A percentile compares a stretch with the other conserved stretches of the same genome.
phyloP scores from a whole-genome alignment of 2,329 filamentous ascomycete genomes.

The Colletotrichum lupini region DNA sequence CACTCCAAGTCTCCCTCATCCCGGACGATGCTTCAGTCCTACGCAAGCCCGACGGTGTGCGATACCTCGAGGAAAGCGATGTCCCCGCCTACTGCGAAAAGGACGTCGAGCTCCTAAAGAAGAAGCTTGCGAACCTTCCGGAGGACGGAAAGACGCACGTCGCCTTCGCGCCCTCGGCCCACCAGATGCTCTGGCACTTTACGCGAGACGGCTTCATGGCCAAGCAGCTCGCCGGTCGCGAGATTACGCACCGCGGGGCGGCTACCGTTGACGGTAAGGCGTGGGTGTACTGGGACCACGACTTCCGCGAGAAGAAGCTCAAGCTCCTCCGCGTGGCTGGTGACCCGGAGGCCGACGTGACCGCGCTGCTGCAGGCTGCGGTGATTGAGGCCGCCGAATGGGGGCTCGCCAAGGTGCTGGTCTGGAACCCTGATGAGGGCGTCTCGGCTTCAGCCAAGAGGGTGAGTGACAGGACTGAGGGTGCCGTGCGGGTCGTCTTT shows the following conservation, averaged over 20 bases:
- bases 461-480: constrained; percentile 52
- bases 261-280: constrained; percentile 40
- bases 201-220: constrained; percentile 43
- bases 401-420: constrained; percentile 46
- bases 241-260: constrained; percentile 38
- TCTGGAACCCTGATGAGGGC: constrained; percentile 50
- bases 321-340: constrained; percentile 43
- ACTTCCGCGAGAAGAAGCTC: constrained; percentile 45
- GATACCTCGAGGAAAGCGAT: constrained; percentile 40
- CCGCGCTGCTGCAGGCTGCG: constrained; percentile 46
- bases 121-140: constrained; percentile 15
- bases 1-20: constrained; percentile 46
- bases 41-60: constrained; percentile 35
- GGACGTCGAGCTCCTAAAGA: constrained; percentile 42
- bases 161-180: constrained; percentile 46
- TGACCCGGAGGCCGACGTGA: constrained; percentile 40
- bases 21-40: constrained; percentile 38
- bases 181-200: constrained; percentile 47
- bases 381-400: constrained; percentile 45
- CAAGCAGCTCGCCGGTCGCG: constrained; percentile 37
- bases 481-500: constrained; percentile 41
- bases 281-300: constrained; percentile 50
- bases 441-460: constrained; percentile 42
- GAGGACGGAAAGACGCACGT: constrained; percentile 43
- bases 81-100: constrained; percentile 41